These are phyloP conservation scores for Solanum megistacrolobum DNA, from an alignment of 257 asterid species.

Conservation along the genomic window DNA sequence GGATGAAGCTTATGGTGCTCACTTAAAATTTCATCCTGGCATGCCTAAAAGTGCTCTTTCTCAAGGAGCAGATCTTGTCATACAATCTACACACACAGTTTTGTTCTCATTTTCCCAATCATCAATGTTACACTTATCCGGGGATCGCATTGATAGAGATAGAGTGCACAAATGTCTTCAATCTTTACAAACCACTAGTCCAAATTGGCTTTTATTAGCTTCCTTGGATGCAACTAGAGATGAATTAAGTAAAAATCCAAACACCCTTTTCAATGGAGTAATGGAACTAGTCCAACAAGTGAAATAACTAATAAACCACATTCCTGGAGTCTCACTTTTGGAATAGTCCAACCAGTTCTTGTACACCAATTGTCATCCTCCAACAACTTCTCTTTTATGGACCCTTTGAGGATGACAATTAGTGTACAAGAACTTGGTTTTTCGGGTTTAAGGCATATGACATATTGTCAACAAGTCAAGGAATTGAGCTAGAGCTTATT, in stretches of 20 bases:
- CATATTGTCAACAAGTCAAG: conserved; percentile 35
- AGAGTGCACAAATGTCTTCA: conserved; percentile 62
- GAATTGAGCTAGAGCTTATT: conserved; percentile 52
- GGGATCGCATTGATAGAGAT: conserved; percentile 39
- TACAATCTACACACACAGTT: conserved; percentile 75
- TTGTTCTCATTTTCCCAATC: conserved; percentile 71
- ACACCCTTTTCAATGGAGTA: conserved; percentile 27
- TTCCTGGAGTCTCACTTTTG: conserved; percentile 36
- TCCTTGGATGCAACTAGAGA: conserved; percentile 72
- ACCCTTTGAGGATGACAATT: conserved; percentile 56
- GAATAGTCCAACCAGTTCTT: neutral
- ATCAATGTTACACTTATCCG: conserved; percentile 63
- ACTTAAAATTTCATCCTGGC: conserved; percentile 47
- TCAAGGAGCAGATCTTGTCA: conserved; percentile 64
- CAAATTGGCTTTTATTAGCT: conserved; percentile 62
- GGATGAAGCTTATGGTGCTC: conserved; percentile 47
- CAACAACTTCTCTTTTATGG: conserved; percentile 24
- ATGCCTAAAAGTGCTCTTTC: conserved; percentile 57
- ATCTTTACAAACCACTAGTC: conserved; percentile 76
- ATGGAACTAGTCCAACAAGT: conserved; percentile 46
- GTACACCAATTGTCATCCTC: neutral
- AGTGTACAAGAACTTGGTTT: conserved; percentile 41
- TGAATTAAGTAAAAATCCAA: conserved; percentile 37
- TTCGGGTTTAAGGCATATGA: conserved; percentile 62
- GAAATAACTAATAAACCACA: conserved; percentile 19